These are phyloP conservation scores for Talaromyces amestolkiae DNA, from an alignment of 2,329 filamentous ascomycete species.

Conservation along the genomic window DNA sequence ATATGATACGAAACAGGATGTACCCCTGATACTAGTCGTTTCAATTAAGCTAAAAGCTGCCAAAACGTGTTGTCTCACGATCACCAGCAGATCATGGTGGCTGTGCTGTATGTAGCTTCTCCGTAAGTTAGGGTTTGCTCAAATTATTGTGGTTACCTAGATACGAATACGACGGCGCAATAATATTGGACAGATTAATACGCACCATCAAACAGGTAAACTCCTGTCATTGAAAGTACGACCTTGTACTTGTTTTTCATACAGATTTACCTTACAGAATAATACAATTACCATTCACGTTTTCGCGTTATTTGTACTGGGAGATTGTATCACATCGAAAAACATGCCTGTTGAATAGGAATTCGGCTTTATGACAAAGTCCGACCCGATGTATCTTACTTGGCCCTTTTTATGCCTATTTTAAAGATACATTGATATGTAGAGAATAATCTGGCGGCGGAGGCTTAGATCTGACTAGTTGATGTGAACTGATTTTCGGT, in stretches of 20 bases:
- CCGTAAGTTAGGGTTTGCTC: background rate
- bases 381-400: background rate
- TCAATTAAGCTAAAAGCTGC: background rate
- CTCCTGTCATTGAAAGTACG: background rate
- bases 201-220: background rate
- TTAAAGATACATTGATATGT: too few species aligned
- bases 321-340: background rate
- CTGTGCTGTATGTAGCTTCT: background rate
- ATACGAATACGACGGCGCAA: background rate
- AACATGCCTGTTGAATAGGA: background rate
- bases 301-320: background rate
- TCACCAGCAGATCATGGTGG: background rate
- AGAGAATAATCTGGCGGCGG: background rate
- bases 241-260: background rate
- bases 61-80: background rate
- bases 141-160: constrained; percentile 1
- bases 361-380: background rate
- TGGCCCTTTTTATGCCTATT: background rate
- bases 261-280: background rate
- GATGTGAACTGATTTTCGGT: background rate
- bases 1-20: background rate
- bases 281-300: background rate
- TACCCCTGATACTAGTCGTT: background rate
- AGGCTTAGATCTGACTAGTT: constrained; percentile 1
- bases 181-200: background rate